phyloP scores from a whole-genome alignment of 169 alveolate species.

The Amoebophrya sp. region DNA sequence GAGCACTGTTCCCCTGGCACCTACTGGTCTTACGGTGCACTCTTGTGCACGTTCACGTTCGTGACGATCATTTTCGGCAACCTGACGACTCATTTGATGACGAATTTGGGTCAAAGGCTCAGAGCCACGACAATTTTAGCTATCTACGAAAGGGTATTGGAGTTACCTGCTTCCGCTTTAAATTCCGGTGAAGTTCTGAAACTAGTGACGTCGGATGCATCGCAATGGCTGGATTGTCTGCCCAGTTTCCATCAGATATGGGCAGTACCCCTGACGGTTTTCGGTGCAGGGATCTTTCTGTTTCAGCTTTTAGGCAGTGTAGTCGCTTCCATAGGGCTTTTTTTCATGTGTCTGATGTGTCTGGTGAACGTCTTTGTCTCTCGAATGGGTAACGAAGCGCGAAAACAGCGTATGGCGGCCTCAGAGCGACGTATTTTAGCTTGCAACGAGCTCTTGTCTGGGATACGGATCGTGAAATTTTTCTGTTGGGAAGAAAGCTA shows the following conservation, averaged over 20 bases:
- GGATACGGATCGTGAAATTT: constrained; percentile 5
- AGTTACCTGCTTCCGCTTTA: background rate
- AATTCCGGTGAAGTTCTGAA: background rate
- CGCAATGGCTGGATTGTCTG: constrained; percentile 11
- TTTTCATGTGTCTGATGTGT: background rate
- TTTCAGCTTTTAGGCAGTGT: background rate
- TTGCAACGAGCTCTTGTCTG: constrained; percentile 9
- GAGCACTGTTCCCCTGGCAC: background rate
- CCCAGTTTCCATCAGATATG: background rate
- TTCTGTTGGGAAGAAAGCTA: background rate
- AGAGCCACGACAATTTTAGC: background rate
- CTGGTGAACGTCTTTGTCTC: background rate
- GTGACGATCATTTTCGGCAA: background rate
- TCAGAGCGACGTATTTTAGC: background rate
- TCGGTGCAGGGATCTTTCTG: background rate
- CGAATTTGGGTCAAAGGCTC: background rate
- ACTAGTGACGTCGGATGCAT: background rate
- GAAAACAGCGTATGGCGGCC: background rate
- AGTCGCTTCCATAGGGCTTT: background rate
- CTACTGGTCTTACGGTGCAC: background rate
- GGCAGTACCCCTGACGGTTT: background rate
- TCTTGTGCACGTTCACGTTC: background rate
- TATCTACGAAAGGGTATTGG: background rate
- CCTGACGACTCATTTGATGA: background rate
- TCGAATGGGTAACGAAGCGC: background rate